A percentile compares a stretch with the other conserved stretches of the same genome.
Conservation (phyloP, 2,329 filamentous ascomycete species). For the Ophiostoma tasmaniense region DNA sequence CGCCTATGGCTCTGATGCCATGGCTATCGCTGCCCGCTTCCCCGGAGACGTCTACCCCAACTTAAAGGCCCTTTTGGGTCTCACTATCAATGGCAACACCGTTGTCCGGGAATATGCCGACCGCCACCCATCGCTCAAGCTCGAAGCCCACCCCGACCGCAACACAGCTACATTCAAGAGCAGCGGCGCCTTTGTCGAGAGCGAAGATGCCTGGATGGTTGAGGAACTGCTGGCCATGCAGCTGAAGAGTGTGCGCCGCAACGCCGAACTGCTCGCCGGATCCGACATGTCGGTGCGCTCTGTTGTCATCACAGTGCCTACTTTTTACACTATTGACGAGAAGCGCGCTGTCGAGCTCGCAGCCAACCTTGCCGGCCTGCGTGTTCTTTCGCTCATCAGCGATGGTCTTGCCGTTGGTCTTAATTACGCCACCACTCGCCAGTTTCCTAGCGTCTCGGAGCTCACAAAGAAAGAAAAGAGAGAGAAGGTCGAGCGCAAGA, state of each 20-base stretch:
- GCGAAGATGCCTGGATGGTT: conserved; percentile 63
- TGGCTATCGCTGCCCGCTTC: conserved; percentile 78
- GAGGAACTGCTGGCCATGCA: conserved; percentile 97
- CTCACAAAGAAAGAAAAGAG: conserved; percentile 40
- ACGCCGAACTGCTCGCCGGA: conserved; percentile 76
- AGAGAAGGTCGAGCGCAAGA: conserved; percentile 52
- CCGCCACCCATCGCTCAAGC: conserved; percentile 68
- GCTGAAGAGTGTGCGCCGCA: conserved; percentile 80
- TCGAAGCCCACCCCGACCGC: conserved; percentile 49
- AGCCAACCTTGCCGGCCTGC: conserved; percentile 78
- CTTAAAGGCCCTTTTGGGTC: conserved; percentile 80
- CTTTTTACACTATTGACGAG: conserved; percentile 86
- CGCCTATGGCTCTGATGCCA: conserved; percentile 83
- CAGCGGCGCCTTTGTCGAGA: conserved; percentile 48
- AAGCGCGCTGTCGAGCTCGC: conserved; percentile 77
- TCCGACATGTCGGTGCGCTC: conserved; percentile 66
- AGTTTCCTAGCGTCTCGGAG: conserved; percentile 75
- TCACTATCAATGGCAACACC: conserved; percentile 49
- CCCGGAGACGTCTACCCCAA: conserved; percentile 93
- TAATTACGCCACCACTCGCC: conserved; percentile 87
- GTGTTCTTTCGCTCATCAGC: conserved; percentile 74
- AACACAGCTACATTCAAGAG: conserved; percentile 78
- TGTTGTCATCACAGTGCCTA: conserved; percentile 78
- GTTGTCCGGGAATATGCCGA: conserved; percentile 61
- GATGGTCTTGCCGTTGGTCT: conserved; percentile 88